Conservation (phyloP, 805 yeast genomes). For the Lachancea thermotolerans region DNA sequence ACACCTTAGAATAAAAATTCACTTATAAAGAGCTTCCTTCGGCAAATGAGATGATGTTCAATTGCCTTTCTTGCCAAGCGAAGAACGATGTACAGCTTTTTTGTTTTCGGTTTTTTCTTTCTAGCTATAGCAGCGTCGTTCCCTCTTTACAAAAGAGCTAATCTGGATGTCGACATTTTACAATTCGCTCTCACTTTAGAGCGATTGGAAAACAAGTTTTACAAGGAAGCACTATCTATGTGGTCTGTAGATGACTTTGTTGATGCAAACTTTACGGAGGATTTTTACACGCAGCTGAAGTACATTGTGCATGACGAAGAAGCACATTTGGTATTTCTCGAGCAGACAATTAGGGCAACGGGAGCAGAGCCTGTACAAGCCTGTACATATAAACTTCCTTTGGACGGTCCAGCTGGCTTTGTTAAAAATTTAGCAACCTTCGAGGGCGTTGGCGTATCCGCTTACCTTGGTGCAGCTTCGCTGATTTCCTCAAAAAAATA, state of each 20-base stretch:
- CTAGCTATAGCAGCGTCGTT: constrained; percentile 1
- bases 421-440: constrained; percentile 2
- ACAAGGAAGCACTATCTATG: constrained; percentile 5
- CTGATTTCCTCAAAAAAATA: constrained; percentile 1
- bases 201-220: constrained; percentile 5
- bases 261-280: constrained; percentile 1
- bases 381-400: constrained; percentile 4
- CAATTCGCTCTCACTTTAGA: constrained; percentile 7
- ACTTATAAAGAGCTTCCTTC: no score
- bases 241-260: constrained; percentile 5
- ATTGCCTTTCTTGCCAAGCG: no score
- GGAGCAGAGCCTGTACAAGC: constrained; percentile 5
- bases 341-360: constrained; percentile 1
- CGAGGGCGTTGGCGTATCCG: constrained; percentile 6
- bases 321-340: constrained; percentile 3
- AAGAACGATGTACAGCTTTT: no score
- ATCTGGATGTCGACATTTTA: not conserved
- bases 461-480: constrained; percentile 7
- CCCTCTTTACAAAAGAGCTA: not conserved
- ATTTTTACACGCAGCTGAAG: constrained; percentile 6
- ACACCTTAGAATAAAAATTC: no score
- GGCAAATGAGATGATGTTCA: no score
- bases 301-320: constrained; percentile 8
- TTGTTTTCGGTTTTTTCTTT: no score
- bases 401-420: not conserved